Evolutionary conservation across 2,329 filamentous ascomycete species (phyloP).

Genomic region (Eutypella sp.): DNA sequence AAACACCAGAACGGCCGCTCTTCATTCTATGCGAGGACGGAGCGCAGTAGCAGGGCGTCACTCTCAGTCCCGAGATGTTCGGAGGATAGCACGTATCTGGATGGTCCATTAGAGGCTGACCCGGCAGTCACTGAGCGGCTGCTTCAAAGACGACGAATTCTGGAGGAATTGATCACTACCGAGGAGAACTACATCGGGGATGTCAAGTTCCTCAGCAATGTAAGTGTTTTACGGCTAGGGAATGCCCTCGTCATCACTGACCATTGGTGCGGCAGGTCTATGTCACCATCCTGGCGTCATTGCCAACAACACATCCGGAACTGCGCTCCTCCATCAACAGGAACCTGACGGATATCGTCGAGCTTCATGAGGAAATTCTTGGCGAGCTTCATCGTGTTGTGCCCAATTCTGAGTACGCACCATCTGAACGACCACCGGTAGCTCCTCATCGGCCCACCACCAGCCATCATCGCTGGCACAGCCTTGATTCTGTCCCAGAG

Average conservation of each 20-base stretch:
- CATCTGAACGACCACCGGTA: constrained; percentile 30
- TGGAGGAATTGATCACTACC: constrained; percentile 81
- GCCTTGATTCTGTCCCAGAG: constrained; percentile 41
- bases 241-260: constrained; percentile 6
- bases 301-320: constrained; percentile 58
- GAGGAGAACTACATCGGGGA: constrained; percentile 89
- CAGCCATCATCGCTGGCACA: constrained; percentile 43
- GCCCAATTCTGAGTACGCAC: constrained; percentile 61
- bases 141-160: constrained; percentile 68
- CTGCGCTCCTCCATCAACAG: constrained; percentile 69
- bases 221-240: constrained; percentile 34
- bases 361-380: constrained; percentile 78
- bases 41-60: constrained; percentile 59
- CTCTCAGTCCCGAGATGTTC: constrained; percentile 56
- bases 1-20: constrained; percentile 48
- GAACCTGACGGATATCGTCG: constrained; percentile 74
- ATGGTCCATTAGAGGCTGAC: constrained; percentile 52
- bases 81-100: constrained; percentile 59
- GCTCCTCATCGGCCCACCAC: constrained; percentile 15
- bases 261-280: constrained; percentile 54
- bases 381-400: constrained; percentile 66
- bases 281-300: constrained; percentile 67
- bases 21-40: constrained; percentile 51
- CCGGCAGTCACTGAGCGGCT: constrained; percentile 66
- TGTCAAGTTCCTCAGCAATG: constrained; percentile 80